phyloP scores from a whole-genome alignment of 345 rosid genomes.

The Syzygium oleosum region DNA sequence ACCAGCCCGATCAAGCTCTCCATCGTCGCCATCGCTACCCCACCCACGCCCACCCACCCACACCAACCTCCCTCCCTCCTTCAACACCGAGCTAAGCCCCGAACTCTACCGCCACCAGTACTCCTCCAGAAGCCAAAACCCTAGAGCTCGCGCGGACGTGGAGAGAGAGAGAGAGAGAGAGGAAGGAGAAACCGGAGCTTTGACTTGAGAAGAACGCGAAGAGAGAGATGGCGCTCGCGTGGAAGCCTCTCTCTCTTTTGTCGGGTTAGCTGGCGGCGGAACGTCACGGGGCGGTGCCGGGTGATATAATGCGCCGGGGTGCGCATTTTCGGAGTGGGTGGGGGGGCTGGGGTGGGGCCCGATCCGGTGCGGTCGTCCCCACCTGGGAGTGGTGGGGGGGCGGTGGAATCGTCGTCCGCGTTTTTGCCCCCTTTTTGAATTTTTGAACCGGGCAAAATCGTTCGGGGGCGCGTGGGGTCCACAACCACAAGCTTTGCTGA shows the following conservation, averaged over 20 bases:
- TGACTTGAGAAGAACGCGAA: not conserved
- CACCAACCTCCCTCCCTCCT: not conserved
- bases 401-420: not conserved
- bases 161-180: not conserved
- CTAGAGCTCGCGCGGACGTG: not conserved
- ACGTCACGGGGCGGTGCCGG: not conserved
- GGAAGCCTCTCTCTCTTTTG: not conserved
- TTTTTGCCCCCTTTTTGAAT: not conserved
- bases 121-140: not conserved
- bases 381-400: not conserved
- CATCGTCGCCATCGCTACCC: slow-evolving; percentile 63
- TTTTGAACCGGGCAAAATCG: not conserved
- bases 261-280: not conserved
- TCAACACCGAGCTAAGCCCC: not conserved
- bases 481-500: no score
- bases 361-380: not conserved
- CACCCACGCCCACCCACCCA: not conserved
- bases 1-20: slow-evolving; percentile 90
- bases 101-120: not conserved
- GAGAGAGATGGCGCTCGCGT: not conserved
- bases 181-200: not conserved
- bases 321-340: not conserved
- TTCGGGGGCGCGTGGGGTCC: not conserved
- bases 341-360: not conserved
- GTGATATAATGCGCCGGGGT: not conserved